Percentiles rank a stretch among this genome's conserved stretches.
phyloP scores from a whole-genome alignment of 345 rosid genomes.

The Boechera divaricarpa region DNA sequence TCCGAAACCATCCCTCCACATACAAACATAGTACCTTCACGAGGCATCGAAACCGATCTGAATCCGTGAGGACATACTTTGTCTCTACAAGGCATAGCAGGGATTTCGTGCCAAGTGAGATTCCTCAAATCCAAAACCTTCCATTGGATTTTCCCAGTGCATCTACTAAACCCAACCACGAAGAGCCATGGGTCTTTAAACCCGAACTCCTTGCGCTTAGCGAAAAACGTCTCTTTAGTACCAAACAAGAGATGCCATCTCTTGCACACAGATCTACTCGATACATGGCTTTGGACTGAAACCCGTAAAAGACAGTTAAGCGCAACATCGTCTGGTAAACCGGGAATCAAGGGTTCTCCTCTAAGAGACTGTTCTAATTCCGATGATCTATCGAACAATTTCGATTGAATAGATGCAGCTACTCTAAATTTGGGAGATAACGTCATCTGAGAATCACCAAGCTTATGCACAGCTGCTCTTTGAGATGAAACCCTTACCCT shows the following conservation, averaged over 20 bases:
- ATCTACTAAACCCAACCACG: slow-evolving; percentile 73
- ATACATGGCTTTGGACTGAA: slow-evolving; percentile 69
- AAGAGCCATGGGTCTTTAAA: slow-evolving; percentile 88
- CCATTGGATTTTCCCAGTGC: slow-evolving; percentile 83
- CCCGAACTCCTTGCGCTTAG: slow-evolving; percentile 67
- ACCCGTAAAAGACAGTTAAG: slow-evolving; percentile 76
- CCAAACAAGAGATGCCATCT: slow-evolving; percentile 77
- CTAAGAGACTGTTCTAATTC: slow-evolving; percentile 61
- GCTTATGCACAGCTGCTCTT: slow-evolving; percentile 79
- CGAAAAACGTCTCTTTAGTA: slow-evolving; percentile 71
- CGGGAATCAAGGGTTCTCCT: slow-evolving; percentile 75
- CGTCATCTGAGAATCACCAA: slow-evolving; percentile 89
- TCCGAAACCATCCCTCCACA: slow-evolving; percentile 91
- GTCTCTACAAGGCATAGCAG: slow-evolving; percentile 83
- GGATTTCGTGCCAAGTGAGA: slow-evolving; percentile 82
- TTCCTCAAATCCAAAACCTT: slow-evolving; percentile 75
- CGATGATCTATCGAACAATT: slow-evolving; percentile 56
- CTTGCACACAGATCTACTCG: slow-evolving; percentile 75
- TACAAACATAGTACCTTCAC: slow-evolving; percentile 67
- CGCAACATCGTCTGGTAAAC: slow-evolving; percentile 90
- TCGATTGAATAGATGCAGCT: slow-evolving; percentile 57
- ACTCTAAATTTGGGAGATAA: slow-evolving; percentile 81
- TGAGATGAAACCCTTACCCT: slow-evolving; percentile 81
- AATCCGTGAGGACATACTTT: slow-evolving; percentile 81
- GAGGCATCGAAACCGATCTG: slow-evolving; percentile 67